phyloP scores from a whole-genome alignment of 2,329 filamentous ascomycete genomes.

The Cordyceps fumosorosea region DNA sequence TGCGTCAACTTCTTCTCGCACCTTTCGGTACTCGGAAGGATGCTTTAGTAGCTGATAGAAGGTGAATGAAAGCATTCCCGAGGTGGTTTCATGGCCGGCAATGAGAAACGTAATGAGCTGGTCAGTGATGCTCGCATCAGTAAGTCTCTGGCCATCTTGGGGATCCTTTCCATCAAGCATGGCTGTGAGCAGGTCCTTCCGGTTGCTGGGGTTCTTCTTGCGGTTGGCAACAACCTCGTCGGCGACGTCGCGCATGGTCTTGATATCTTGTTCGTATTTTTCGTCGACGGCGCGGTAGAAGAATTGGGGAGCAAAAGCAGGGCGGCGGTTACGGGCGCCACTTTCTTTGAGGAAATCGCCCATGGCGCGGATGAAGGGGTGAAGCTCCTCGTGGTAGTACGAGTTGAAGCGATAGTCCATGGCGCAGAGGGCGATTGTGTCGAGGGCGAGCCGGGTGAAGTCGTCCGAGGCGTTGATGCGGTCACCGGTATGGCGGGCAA shows the following conservation, averaged over 20 bases:
- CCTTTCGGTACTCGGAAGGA: conserved; percentile 51
- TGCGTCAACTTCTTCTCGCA: conserved; percentile 60
- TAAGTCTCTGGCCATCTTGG: conserved; percentile 59
- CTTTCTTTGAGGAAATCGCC: conserved; percentile 53
- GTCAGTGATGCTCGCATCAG: conserved; percentile 55
- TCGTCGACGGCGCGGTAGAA: conserved; percentile 42
- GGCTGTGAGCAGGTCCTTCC: conserved; percentile 62
- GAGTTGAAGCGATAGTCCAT: conserved; percentile 71
- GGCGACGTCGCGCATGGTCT: conserved; percentile 47
- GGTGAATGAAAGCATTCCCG: conserved; percentile 58
- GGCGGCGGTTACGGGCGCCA: conserved; percentile 42
- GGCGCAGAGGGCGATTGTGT: conserved; percentile 64
- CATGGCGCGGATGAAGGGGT: conserved; percentile 67
- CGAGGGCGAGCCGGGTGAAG: conserved; percentile 66
- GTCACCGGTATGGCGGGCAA: conserved; percentile 54
- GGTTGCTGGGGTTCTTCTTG: conserved; percentile 45
- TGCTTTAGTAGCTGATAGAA: conserved; percentile 61
- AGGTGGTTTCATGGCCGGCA: conserved; percentile 66
- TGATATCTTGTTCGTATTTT: conserved; percentile 49
- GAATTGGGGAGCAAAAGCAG: conserved; percentile 37
- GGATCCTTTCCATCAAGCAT: conserved; percentile 64
- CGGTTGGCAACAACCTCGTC: conserved; percentile 55
- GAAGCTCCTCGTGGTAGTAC: conserved; percentile 61
- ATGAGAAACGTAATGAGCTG: conserved; percentile 70
- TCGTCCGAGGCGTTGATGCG: conserved; percentile 57